These are phyloP conservation scores for Penicillium samsonianum DNA, from an alignment of 495 filamentous ascomycete species.

Conservation along the genomic window DNA sequence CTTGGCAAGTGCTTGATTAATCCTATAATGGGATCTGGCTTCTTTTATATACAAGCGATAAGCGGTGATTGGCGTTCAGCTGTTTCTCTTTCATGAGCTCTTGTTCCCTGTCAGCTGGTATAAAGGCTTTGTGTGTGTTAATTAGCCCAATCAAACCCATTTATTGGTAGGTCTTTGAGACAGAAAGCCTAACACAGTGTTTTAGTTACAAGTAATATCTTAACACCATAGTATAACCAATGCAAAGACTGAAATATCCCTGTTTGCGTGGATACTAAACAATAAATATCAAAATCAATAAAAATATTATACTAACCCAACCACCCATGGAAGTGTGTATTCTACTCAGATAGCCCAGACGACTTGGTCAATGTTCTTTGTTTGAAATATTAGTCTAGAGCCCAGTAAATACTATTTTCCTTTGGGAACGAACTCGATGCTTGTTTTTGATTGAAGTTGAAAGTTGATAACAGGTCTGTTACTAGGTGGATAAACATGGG, in stretches of 20 bases:
- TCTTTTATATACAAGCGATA: background rate
- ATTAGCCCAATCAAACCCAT: no score
- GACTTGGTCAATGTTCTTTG: no score
- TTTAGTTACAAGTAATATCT: background rate
- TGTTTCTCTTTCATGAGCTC: background rate
- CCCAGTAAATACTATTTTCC: no score
- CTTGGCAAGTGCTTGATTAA: background rate
- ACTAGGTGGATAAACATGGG: no score
- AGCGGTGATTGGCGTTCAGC: background rate
- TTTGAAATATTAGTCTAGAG: no score
- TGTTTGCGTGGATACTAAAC: background rate
- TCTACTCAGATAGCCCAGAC: background rate
- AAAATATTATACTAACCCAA: background rate
- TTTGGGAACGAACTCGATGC: no score
- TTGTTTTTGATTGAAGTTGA: no score
- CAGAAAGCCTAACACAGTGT: background rate
- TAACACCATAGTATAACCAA: background rate
- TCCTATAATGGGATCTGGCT: background rate
- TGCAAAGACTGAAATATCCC: background rate
- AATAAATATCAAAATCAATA: background rate
- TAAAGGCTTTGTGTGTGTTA: background rate
- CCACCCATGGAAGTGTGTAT: background rate
- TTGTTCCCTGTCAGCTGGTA: background rate
- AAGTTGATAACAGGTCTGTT: no score
- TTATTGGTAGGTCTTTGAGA: background rate